Evolutionary conservation across 1,284 basidiomycete species (phyloP).

Genomic region (Boletellus deceptivus): DNA sequence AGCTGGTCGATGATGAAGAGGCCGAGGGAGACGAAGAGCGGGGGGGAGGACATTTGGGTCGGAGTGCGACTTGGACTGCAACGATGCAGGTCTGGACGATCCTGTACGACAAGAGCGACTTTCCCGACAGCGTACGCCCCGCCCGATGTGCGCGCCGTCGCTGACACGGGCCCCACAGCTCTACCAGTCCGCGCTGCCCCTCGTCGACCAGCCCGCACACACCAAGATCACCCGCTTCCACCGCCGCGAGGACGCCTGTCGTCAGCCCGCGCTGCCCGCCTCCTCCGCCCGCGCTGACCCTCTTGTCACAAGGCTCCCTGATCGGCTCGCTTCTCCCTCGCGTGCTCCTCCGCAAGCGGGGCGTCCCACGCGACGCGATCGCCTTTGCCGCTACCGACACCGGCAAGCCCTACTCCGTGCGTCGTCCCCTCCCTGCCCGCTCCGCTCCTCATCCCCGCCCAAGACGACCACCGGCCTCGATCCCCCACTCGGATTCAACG

Average conservation of each 20-base stretch:
- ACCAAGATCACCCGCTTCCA: conserved; percentile 61
- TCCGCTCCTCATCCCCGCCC: not conserved
- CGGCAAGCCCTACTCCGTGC: conserved; percentile 73
- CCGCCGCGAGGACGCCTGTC: conserved; percentile 68
- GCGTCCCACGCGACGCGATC: conserved; percentile 46
- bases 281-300: not conserved
- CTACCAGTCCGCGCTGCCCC: conserved; percentile 48
- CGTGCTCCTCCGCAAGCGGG: conserved; percentile 55
- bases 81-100: conserved; percentile 60
- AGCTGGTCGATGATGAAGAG: conserved; percentile 91
- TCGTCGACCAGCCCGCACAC: conserved; percentile 54
- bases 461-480: conserved; percentile 43
- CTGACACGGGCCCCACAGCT: conserved; percentile 41
- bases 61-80: conserved; percentile 8
- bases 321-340: conserved; percentile 70
- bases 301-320: conserved; percentile 53
- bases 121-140: conserved; percentile 54
- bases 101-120: conserved; percentile 44
- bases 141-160: not conserved
- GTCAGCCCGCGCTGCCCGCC: conserved; percentile 35
- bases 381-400: conserved; percentile 53
- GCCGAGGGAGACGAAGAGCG: conserved; percentile 63
- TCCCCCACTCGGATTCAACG: conserved; percentile 67
- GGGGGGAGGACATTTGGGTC: conserved; percentile 22
- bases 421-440: conserved; percentile 17